Conservation (phyloP, 2,329 filamentous ascomycete species). For the Xylariaceae sp. region DNA sequence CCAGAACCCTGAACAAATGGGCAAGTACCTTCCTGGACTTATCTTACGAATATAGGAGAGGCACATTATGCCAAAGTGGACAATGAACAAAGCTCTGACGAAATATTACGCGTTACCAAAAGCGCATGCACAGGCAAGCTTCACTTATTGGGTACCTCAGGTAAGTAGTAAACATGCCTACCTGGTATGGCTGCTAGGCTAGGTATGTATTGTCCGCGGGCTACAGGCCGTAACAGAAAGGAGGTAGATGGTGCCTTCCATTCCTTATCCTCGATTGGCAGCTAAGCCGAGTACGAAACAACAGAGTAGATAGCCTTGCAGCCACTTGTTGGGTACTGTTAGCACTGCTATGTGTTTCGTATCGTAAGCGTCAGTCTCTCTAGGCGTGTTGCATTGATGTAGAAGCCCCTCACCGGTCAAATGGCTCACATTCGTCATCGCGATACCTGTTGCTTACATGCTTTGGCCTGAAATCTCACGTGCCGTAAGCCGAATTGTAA, state of each 20-base stretch:
- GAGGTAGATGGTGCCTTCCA: no score
- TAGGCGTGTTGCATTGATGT: not conserved
- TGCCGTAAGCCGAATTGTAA: not conserved
- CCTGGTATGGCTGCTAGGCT: no score
- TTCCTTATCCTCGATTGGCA: no score
- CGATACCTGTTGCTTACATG: slow-evolving; percentile 1
- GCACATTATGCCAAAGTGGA: slow-evolving; percentile 5
- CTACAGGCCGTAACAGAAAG: no score
- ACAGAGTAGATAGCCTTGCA: slow-evolving; percentile 1
- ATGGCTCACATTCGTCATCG: not conserved
- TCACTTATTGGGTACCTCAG: no score
- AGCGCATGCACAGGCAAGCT: no score
- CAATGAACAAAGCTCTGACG: slow-evolving; percentile 13
- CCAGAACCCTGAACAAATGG: no score
- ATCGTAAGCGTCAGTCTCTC: not conserved
- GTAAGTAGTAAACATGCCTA: no score
- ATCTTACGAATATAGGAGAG: not conserved
- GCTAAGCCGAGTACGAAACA: not conserved
- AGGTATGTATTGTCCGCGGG: no score
- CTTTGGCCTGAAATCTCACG: no score
- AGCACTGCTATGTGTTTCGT: not conserved
- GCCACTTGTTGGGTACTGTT: not conserved
- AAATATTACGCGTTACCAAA: slow-evolving; percentile 19
- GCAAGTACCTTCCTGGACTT: no score
- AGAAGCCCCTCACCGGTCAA: slow-evolving; percentile 1